phyloP scores from a whole-genome alignment of 2,329 filamentous ascomycete species.

The Botrytis tulipae region DNA sequence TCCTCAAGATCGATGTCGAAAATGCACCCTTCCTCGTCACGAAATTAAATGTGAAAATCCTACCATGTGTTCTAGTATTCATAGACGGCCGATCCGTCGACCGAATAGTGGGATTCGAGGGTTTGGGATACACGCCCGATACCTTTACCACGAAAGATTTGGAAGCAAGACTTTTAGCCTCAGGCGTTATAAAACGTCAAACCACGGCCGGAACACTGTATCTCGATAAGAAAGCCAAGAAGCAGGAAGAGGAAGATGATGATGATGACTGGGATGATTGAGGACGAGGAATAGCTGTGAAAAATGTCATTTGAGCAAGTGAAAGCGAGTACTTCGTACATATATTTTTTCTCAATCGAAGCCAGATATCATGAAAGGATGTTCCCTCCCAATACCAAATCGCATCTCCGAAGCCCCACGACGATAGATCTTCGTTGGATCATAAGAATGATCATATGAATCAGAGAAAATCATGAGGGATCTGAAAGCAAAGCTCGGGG shows the following conservation, averaged over 20 bases:
- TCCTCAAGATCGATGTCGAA: constrained; percentile 57
- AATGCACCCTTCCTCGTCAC: constrained; percentile 59
- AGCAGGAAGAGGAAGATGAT: constrained; percentile 44
- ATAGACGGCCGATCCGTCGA: constrained; percentile 54
- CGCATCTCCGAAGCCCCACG: background rate
- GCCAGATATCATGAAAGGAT: background rate
- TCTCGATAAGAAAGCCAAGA: constrained; percentile 37
- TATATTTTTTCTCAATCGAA: background rate
- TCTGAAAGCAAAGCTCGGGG: background rate
- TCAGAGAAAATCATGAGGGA: background rate
- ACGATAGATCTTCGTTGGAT: constrained; percentile 7
- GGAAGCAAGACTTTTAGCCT: constrained; percentile 50
- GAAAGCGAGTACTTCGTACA: background rate
- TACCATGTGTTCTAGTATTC: constrained; percentile 58
- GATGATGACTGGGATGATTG: constrained; percentile 48
- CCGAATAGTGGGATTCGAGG: constrained; percentile 58
- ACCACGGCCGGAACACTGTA: constrained; percentile 50
- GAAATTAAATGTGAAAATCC: constrained; percentile 55
- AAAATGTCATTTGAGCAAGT: background rate
- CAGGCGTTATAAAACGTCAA: constrained; percentile 50
- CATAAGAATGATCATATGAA: constrained; percentile 8
- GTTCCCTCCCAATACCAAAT: background rate
- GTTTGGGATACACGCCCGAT: constrained; percentile 51
- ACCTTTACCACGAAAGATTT: constrained; percentile 54
- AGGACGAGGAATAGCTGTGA: constrained; percentile 12